These are phyloP conservation scores for Diutina sp. DNA, from an alignment of 1,139 yeast species.

Conservation along the genomic window DNA sequence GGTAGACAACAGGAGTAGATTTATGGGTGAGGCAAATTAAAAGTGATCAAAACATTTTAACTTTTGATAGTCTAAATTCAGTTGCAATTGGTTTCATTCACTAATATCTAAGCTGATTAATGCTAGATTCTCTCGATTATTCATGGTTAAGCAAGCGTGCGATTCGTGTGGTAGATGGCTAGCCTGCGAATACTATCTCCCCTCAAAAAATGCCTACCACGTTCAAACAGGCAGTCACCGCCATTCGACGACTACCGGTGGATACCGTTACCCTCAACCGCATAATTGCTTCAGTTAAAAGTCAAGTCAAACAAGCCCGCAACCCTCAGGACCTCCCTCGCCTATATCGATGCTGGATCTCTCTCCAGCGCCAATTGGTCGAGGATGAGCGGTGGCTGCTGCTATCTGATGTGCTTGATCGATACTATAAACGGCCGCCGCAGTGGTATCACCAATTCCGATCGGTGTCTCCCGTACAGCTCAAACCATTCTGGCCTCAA, in stretches of 20 bases:
- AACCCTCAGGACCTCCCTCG: background rate
- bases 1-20: too few species aligned
- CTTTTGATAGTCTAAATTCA: too few species aligned
- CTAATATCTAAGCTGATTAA: too few species aligned
- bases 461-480: conserved; percentile 10
- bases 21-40: too few species aligned
- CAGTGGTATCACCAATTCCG: conserved; percentile 14
- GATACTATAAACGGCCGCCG: conserved; percentile 13
- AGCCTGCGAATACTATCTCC: background rate
- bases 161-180: background rate
- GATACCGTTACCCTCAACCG: conserved; percentile 8
- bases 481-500: conserved; percentile 22
- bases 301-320: background rate
- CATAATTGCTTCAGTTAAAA: background rate
- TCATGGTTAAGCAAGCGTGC: background rate
- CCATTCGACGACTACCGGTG: conserved; percentile 13
- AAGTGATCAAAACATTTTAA: too few species aligned
- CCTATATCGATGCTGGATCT: background rate
- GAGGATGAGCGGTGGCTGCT: conserved; percentile 15
- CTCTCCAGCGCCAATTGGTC: conserved; percentile 10
- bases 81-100: too few species aligned
- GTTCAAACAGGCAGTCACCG: background rate
- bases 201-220: background rate
- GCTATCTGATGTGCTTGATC: conserved; percentile 16
- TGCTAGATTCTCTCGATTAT: too few species aligned